These are phyloP conservation scores for Cladophialophora exuberans DNA, from an alignment of 2,329 filamentous ascomycete genomes.

Conservation along the genomic window DNA sequence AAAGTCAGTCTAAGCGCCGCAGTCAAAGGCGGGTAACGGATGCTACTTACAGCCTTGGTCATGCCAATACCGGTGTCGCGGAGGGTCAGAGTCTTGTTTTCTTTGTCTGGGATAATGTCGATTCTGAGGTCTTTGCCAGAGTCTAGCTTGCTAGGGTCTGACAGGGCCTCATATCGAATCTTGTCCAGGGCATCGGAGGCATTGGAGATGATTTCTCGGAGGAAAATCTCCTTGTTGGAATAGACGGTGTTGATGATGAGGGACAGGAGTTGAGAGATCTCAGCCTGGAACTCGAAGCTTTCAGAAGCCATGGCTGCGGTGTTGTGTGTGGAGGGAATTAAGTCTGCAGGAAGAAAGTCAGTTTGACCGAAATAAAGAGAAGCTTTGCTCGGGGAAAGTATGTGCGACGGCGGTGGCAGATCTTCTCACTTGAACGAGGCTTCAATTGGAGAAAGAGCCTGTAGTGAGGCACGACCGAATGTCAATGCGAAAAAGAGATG, in stretches of 20 bases:
- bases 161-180: conserved; percentile 98
- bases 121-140: conserved; percentile 97
- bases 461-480: neutral
- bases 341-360: conserved; percentile 19
- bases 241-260: conserved; percentile 99
- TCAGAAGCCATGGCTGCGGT: conserved; percentile 76
- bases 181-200: conserved; percentile 99
- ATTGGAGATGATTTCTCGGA: conserved; percentile 98
- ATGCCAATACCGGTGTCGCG: conserved; percentile 99
- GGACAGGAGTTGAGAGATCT: conserved; percentile 99
- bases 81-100: conserved; percentile 96
- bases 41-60: conserved; percentile 94
- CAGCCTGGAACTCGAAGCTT: conserved; percentile 99
- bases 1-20: conserved; percentile 42
- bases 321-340: conserved; percentile 19
- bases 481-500: neutral
- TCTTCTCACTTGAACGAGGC: neutral
- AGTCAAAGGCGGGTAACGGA: neutral
- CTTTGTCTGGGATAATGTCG: conserved; percentile 98
- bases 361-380: conserved; percentile 8
- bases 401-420: neutral
- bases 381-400: neutral
- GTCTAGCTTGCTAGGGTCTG: conserved; percentile 96
- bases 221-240: conserved; percentile 99
- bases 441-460: neutral